Percentiles rank a stretch among this genome's conserved stretches.
Evolutionary conservation across 202 grass and related monocot genomes (phyloP).

Genomic region (Dendrocalamus latiflorus): DNA sequence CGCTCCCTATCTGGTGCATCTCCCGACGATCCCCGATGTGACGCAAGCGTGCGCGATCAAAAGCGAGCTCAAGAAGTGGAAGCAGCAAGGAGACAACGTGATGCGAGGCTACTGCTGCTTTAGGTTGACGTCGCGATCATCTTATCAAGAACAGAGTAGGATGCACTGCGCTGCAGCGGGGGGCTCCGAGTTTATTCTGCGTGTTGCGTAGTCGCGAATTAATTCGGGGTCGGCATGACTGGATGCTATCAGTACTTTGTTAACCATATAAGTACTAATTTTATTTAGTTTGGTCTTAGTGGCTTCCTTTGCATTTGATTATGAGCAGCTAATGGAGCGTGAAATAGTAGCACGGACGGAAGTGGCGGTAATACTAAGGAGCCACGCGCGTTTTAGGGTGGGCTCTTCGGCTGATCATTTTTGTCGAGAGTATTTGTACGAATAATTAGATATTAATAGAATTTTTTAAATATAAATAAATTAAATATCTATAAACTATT

Average conservation of each 20-base stretch:
- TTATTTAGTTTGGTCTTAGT: background rate
- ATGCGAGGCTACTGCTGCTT: background rate
- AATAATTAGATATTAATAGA: no score
- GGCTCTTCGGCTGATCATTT: no score
- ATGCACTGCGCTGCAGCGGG: background rate
- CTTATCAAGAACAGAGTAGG: slow-evolving; percentile 41
- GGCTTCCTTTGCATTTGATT: background rate
- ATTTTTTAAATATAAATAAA: no score
- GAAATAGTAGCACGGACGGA: background rate
- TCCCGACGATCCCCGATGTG: background rate
- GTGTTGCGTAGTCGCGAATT: slow-evolving; percentile 43
- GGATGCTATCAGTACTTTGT: background rate
- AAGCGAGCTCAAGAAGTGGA: background rate
- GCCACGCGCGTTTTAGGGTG: background rate
- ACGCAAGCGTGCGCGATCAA: background rate
- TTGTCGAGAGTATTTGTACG: no score
- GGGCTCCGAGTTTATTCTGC: background rate
- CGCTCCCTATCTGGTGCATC: slow-evolving; percentile 76
- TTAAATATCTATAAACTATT: no score
- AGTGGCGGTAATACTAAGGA: background rate
- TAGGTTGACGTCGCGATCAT: slow-evolving; percentile 40
- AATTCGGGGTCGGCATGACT: slow-evolving; percentile 23
- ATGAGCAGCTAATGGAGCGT: background rate
- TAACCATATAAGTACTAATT: background rate
- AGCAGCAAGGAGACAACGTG: background rate